Base-by-base conservation (phyloP, 2,329 filamentous ascomycete genomes). In the Pestalotiopsis sp. region DNA sequence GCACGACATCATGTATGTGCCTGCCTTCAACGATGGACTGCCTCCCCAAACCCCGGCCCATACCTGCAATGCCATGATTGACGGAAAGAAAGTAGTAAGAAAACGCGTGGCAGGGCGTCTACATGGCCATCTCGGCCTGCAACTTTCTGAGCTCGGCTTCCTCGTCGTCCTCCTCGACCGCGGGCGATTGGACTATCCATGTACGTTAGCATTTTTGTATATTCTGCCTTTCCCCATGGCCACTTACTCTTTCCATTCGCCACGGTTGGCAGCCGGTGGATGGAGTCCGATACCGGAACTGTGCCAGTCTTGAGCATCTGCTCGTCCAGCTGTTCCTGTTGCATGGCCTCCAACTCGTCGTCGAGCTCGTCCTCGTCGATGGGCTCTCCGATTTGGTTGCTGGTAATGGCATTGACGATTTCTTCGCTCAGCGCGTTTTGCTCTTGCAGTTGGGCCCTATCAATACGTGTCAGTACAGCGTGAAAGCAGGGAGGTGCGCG, bases 121-220 rank as follows among this genome's bases (percentile, higher is more conserved):
- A 97, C 92, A 98, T 97, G 73, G 95, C 95, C 95, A 98, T 98
- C 82, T 98, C 95, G 45, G 94, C 95, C 80, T 97, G 94, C 74
- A 99, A 82, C 83, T 96, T 98, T 81, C 92, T 90, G 78, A 98
- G 85, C 84, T 98, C 95, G 76, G 92, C 95, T 81, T 98, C 95
- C 79, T 98, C 96, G 86, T 98, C 95, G 80, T 98, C 95, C 80
- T 97, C 94, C 78, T 92, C 90, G 73, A 81, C 79, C 70, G 83
- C 82, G 17, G 79, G 79, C 20, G 82, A 77, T 73, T 89, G 86
- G 73, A 14, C 57, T 36, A 27, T 59, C 14, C 3, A 11, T 59
- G 27, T 27, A 11, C 23, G 25, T 59, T 36, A 59, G 23, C 57
- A 36, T 27, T 27, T 27, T 9, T 17, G 57, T 6, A 14, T 7